These are phyloP conservation scores for Platanthera zijinensis DNA, from an alignment of 106 monocot species.

Conservation along the genomic window DNA sequence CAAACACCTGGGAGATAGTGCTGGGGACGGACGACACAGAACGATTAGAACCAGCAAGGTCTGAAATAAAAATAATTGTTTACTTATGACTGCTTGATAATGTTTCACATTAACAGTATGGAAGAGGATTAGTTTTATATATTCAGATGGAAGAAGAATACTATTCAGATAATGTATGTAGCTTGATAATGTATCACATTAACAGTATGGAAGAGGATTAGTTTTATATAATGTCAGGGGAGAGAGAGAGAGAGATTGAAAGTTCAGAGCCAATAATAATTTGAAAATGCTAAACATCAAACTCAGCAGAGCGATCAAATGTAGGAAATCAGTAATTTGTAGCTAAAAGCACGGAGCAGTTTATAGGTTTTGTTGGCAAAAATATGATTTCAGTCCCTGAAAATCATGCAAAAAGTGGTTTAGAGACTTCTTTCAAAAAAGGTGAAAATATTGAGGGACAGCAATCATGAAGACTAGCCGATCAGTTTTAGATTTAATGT, in stretches of 20 bases:
- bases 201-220: neutral
- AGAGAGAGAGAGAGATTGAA: neutral
- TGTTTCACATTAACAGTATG: neutral
- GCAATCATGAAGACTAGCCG: neutral
- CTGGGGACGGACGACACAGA: neutral
- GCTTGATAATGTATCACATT: neutral
- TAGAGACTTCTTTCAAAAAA: too few relatives aligned
- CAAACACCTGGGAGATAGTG: neutral
- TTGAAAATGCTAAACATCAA: neutral
- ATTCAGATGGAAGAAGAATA: neutral
- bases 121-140: neutral
- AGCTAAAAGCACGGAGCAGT: neutral
- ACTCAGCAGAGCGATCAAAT: neutral
- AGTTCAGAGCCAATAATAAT: neutral
- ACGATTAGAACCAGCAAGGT: neutral
- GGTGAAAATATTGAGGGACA: neutral
- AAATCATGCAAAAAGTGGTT: too few relatives aligned
- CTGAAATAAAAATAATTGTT: neutral
- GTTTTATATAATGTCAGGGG: neutral
- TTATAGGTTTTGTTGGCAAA: neutral
- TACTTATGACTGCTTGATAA: neutral
- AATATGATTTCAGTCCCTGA: too few relatives aligned
- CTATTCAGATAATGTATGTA: neutral
- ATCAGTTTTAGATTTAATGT: neutral
- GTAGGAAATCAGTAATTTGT: neutral